Conservation (phyloP, 805 yeast genomes). For the Saccharomyces jurei region DNA sequence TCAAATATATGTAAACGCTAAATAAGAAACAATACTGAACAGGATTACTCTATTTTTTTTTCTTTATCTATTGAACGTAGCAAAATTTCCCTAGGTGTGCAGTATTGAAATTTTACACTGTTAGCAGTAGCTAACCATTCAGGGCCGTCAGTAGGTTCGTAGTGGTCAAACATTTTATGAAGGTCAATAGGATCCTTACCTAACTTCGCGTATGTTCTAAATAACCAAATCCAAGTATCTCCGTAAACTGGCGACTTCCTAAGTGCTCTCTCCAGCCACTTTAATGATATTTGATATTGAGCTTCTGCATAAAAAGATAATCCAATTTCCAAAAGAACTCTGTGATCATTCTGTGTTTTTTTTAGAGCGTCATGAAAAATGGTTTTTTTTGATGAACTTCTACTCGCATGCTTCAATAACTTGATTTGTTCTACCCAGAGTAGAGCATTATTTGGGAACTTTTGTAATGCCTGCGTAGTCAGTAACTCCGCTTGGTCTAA, state of each 20-base stretch:
- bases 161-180: constrained; percentile 28
- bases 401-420: constrained; percentile 29
- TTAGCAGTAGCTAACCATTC: constrained; percentile 50
- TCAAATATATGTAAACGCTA: not conserved
- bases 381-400: constrained; percentile 46
- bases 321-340: constrained; percentile 58
- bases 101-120: constrained; percentile 38
- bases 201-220: constrained; percentile 36
- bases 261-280: constrained; percentile 70
- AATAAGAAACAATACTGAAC: not conserved
- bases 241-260: constrained; percentile 53
- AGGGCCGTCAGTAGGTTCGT: constrained; percentile 55
- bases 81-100: not conserved
- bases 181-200: constrained; percentile 9
- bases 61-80: not conserved
- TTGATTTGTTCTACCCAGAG: constrained; percentile 61
- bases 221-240: constrained; percentile 68
- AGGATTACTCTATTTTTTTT: not conserved
- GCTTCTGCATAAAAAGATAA: constrained; percentile 58
- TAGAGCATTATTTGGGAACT: constrained; percentile 47
- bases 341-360: constrained; percentile 51
- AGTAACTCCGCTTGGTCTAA: constrained; percentile 44
- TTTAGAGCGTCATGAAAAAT: constrained; percentile 64
- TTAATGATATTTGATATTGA: constrained; percentile 51
- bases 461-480: constrained; percentile 49